Evolutionary conservation across 2,329 filamentous ascomycete genomes (phyloP), one percentile per base, ranked within the genome.

Genomic region (Allantophomopsis lycopodina): DNA sequence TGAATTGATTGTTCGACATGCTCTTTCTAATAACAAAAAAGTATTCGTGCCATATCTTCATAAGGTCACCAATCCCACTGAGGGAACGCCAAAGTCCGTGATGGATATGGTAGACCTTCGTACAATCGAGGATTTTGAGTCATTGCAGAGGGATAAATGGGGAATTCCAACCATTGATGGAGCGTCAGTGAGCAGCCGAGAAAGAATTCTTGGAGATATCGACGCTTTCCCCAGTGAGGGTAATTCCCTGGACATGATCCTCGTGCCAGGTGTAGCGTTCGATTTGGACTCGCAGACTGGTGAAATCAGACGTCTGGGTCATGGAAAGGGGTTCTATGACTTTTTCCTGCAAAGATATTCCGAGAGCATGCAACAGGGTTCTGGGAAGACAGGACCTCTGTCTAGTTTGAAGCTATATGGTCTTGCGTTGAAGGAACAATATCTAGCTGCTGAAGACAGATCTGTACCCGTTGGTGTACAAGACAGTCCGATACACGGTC

Each of bases 301-400:
- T 3, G 64, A 63, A 11, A 71, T 91, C 44, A 74, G 80, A 49
- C 73, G 91, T 50, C 70, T 96, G 15, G 91, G 91, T 32, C 91
- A 98, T 60, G 91, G 91, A 41, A 94, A 86, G 60, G 91, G 91
- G 21, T 98, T 94, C 63, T 98, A 98, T n/a, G 91, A 98, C 64
- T 83, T 79, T 59, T 98, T 94, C 59, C 63, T 98, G 55, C 75
- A 80, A 53, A 76, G 80, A 49, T 94, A 88, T 52, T 58, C 17
- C 23, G 36, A 38, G 14, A 11, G 44, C 51, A 45, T 47, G 51
- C 44, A 48, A 20, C 18, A 7, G 18, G 18, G 4, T 20, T 20
- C 18, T 20, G 7, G 18, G 4, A 4, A 20, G 7, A 7, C 18
- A 20, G 18, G 4, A 63, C 73, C 71, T 49, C 50, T 70, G 74